Evolutionary conservation across 2,329 filamentous ascomycete genomes (phyloP).

Genomic region (Acrodontium crateriforme): DNA sequence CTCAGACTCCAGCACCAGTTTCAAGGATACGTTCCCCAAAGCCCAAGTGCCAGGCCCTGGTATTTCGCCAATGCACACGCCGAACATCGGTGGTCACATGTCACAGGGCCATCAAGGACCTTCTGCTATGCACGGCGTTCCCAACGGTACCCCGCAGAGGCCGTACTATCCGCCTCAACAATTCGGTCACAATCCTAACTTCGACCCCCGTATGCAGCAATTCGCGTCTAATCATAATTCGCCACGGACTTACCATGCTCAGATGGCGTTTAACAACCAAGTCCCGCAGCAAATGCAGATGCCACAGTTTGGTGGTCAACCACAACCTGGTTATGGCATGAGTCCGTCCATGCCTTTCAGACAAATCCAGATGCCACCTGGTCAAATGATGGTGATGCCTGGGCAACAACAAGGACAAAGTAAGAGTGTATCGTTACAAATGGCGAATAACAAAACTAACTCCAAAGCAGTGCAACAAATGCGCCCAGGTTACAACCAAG

Average conservation of each 20-base stretch:
- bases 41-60: slow-evolving; percentile 42
- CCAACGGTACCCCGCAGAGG: slow-evolving; percentile 54
- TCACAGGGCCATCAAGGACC: slow-evolving; percentile 76
- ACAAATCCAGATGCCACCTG: slow-evolving; percentile 11
- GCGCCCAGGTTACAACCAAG: slow-evolving; percentile 10
- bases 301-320: slow-evolving; percentile 53
- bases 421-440: slow-evolving; percentile 8
- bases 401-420: slow-evolving; percentile 12
- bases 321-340: slow-evolving; percentile 55
- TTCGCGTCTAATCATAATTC: slow-evolving; percentile 67
- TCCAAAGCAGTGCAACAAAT: slow-evolving; percentile 45
- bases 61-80: slow-evolving; percentile 50
- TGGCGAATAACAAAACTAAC: slow-evolving; percentile 43
- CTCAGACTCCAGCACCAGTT: slow-evolving; percentile 62
- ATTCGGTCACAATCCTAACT: slow-evolving; percentile 37
- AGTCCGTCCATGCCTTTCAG: slow-evolving; percentile 46
- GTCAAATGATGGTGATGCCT: slow-evolving; percentile 9
- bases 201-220: slow-evolving; percentile 78
- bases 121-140: slow-evolving; percentile 66
- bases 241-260: slow-evolving; percentile 54
- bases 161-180: slow-evolving; percentile 67
- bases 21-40: slow-evolving; percentile 66
- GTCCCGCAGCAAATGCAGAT: slow-evolving; percentile 21
- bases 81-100: slow-evolving; percentile 49
- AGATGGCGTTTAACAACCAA: slow-evolving; percentile 39